Percentiles rank a stretch among this genome's conserved stretches.
phyloP scores from a whole-genome alignment of 768 basidiomycete species.

The Piloderma croceum region DNA sequence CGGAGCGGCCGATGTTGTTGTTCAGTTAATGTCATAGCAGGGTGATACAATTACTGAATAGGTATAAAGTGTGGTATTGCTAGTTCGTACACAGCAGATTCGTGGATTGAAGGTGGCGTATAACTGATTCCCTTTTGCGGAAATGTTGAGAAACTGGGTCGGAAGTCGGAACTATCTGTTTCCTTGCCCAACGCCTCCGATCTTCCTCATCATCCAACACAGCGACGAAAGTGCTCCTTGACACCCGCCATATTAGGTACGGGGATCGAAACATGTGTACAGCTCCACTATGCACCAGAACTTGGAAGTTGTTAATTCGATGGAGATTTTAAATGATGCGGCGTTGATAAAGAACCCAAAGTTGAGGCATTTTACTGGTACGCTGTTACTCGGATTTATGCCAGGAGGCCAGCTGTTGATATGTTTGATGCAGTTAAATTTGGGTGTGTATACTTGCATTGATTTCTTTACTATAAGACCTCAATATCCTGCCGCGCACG shows the following conservation, averaged over 20 bases:
- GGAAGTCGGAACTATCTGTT: too few relatives aligned
- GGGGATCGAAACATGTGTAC: background rate
- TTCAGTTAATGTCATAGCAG: too few relatives aligned
- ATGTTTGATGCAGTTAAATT: slow-evolving; percentile 69
- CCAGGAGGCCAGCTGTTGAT: background rate
- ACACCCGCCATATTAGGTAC: slow-evolving; percentile 28
- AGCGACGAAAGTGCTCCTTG: slow-evolving; percentile 40
- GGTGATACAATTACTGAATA: too few relatives aligned
- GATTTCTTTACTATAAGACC: slow-evolving; percentile 51
- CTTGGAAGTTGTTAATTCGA: slow-evolving; percentile 71
- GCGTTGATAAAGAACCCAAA: slow-evolving; percentile 66
- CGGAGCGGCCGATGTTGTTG: too few relatives aligned
- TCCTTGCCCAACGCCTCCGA: too few relatives aligned
- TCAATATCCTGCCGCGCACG: slow-evolving; percentile 98
- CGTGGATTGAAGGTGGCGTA: too few relatives aligned
- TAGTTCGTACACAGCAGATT: too few relatives aligned
- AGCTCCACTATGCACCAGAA: slow-evolving; percentile 72
- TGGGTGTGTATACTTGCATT: slow-evolving; percentile 44
- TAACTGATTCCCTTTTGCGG: too few relatives aligned
- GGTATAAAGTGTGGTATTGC: too few relatives aligned
- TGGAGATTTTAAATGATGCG: slow-evolving; percentile 76
- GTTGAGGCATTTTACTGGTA: slow-evolving; percentile 92
- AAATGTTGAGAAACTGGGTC: too few relatives aligned
- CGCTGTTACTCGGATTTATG: slow-evolving; percentile 16
- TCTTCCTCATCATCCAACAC: slow-evolving; percentile 15